Evolutionary conservation across 1,284 basidiomycete species (phyloP), one percentile per base, ranked within the genome.

Genomic region (Microbotryomycetes sp.): DNA sequence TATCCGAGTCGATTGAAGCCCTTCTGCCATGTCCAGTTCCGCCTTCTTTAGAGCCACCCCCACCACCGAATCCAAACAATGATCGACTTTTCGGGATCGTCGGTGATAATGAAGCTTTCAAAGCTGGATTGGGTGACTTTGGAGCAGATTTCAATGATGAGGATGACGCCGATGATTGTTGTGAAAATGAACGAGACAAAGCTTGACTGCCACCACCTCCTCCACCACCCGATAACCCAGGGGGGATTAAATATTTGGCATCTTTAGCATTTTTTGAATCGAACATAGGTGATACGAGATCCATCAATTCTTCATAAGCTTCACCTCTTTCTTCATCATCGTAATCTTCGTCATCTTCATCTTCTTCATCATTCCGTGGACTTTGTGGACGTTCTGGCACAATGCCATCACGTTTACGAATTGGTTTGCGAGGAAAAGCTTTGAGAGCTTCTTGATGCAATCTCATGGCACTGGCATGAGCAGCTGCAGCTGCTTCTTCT

Each of bases 401-500:
- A 19, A 42, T 42, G 19, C 36, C 36, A 19, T 42, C 36, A 19
- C 36, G 36, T 19, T 12, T 42, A 9, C 36, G 9, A 19, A 42
- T 42, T 19, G 36, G 36, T 42, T 42, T 42, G 19, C 36, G 36
- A 19, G 19, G 19, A 12, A 19, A 9, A 19, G 36, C 36, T 19
- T 42, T 19, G 36, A 45, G 29, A 23, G 59, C 52, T 16, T 54
- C 60, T 14, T 29, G 28, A 30, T 59, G 57, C 7, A 59, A 46
- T 1, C 32, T 31, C 7, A 26, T 19, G 7, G 57, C 54, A 3
- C 25, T 9, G 26, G 54, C 19, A 32, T 62, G 59, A 1, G 64
- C 64, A 1, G 60, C 64, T 12, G 49, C 32, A 22, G 62, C 60
- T 0, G 64, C 64, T n/a, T 54, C 51, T n/a, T 50, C 6, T 29